These are phyloP conservation scores for Melampsora americana DNA, from an alignment of 1,284 basidiomycete genomes.

Conservation along the genomic window DNA sequence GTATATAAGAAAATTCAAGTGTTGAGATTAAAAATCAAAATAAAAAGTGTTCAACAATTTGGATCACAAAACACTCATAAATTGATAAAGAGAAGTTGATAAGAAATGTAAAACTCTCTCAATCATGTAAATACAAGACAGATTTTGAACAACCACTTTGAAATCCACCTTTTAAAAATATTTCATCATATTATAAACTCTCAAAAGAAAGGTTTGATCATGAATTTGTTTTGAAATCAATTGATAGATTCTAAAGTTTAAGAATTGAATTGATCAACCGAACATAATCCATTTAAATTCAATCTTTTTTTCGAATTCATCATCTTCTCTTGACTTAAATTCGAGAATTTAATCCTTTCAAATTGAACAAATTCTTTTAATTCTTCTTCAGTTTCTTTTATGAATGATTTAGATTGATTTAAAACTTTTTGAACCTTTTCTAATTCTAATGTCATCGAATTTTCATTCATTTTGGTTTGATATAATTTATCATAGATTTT, in stretches of 20 bases:
- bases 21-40: too few relatives aligned
- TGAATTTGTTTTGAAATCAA: too few relatives aligned
- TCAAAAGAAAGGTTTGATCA: too few relatives aligned
- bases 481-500: conserved; percentile 18
- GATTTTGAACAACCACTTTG: too few relatives aligned
- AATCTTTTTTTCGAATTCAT: not conserved
- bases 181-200: too few relatives aligned
- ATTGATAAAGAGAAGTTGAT: too few relatives aligned
- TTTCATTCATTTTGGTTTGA: not conserved
- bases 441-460: not conserved
- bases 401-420: not conserved
- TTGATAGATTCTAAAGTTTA: not conserved
- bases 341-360: not conserved
- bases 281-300: not conserved
- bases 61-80: too few relatives aligned
- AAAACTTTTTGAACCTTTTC: not conserved
- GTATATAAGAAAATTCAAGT: too few relatives aligned
- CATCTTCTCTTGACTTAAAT: not conserved
- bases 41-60: too few relatives aligned
- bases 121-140: too few relatives aligned
- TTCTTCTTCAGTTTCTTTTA: conserved; percentile 3
- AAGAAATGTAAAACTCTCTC: too few relatives aligned
- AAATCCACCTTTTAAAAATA: too few relatives aligned
- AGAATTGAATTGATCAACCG: not conserved
- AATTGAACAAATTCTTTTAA: not conserved